Evolutionary conservation across 1,284 basidiomycete species (phyloP), one percentile per base, ranked within the genome.

Genomic region (Bondarzewia mesenterica): DNA sequence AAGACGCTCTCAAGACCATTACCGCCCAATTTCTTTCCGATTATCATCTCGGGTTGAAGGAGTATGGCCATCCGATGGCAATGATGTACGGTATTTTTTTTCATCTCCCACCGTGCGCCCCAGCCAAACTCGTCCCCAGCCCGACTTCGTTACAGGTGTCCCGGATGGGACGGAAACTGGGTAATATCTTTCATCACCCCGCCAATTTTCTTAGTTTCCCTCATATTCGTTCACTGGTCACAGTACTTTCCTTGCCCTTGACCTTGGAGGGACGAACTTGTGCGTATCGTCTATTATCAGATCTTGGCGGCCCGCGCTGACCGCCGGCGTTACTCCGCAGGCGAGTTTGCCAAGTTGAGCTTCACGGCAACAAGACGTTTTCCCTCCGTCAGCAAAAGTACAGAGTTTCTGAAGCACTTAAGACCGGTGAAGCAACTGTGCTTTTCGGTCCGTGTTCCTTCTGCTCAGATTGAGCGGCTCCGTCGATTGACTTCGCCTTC

Each of bases 211-310:
- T 15, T 16, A 42, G 22, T 36, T 7, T 42, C 32, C 8, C 40
- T 47, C 27, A 51, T 47, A 22, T 21, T 23, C 32, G 23, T 25
- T 48, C 45, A 40, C 46, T 32, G 25, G 47, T n/a, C n/a, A 50
- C 63, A 93, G 93, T 42, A 93, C 89, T 4, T 97, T 94, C 67
- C 78, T 97, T 47, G 93, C 94, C 4, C 77, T 97, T 35, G 94
- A 97, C 69, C 79, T 97, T 23, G 93, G 93, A 36, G 94, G 94
- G 50, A 97, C 93, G 22, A 97, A 97, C 64, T 75, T 97, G 85
- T 93, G 66, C 63, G 85, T 72, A 36, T 47, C 48, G 16, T 50
- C 39, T 42, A 20, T 42, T 51, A 7, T n/a, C n/a, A n/a, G n/a
- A n/a, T 27, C 10, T 21, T 15, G 18, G 23, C 40, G 16, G 44